Base-by-base conservation (phyloP, 768 basidiomycete genomes). In the Coprinopsis sp. region DNA sequence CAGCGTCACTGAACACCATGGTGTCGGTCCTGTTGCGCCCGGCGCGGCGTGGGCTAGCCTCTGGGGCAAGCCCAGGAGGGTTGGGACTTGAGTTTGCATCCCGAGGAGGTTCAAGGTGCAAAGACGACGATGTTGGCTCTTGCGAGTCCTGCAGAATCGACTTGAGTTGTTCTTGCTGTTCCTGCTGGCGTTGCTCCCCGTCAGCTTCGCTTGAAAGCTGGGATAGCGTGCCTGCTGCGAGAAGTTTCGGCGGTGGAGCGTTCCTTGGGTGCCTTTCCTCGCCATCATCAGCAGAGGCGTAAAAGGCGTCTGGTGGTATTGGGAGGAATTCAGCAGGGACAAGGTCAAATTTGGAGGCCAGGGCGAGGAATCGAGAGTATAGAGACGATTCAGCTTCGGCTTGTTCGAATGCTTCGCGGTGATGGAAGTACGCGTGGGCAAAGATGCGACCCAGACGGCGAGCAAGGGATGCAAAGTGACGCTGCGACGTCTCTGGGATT, bases 361-460 rank as follows among this genome's bases (percentile, higher is more conserved):
- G 78, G 10, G 84, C 84, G 46, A 93, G 77, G 71, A 95, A 95
- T 56, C 93, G 85, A 28, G 86, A 84, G 59, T 95, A 94, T 2
- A 96, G 72, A 0, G 87, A 87, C 6, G 87, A 91, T 65, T 96
- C 93, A 5, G 82, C 89, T 67, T 94, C 91, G 24, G 86, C 86
- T 60, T 90, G 87, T 54, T 90, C 86, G 61, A 95, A 95, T 1
- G 81, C 81, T 60, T 93, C 92, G 52, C 90, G 84, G 64, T 95
- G 92, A 62, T 92, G 91, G 68, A 86, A 94, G 71, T 92, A 97
- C 2, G 93, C 92, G 64, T 99, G 95, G 0, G 91, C 90, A 60
- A 99, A 97, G 52, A 97, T 93, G 29, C 95, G 82, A 1, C 92
- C 92, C 1, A 98, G 81, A 12, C 95, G 82, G 0, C 95, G 81